Evolutionary conservation across 352 stramenopile genomes (phyloP), one percentile per base, ranked within the genome.

Genomic region (Stephanocyclus meneghinianus): DNA sequence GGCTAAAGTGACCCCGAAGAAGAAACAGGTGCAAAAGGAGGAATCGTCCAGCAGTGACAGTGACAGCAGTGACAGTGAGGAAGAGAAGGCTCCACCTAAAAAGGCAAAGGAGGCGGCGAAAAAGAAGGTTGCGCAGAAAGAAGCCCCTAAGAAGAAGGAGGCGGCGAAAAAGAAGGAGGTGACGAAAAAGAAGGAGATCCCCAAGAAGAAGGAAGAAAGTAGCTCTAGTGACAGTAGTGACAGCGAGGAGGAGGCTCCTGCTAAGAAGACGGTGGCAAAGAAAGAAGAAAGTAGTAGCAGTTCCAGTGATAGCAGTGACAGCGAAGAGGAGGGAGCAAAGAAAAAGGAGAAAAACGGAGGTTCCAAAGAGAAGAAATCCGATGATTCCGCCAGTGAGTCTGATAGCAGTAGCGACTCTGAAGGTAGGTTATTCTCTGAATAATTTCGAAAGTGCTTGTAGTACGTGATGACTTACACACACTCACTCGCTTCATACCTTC

Each of bases 181-280:
- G 10, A 16, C 74, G 18, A 64, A 64, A 3, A 79, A 79, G 56
- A 76, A 87, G 66, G 45, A 70, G 9, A 53, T n/a, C 16, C 21
- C 21, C 21, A 26, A 26, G 21, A 55, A 51, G 32, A 56, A 62
- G 48, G 61, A 71, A 18, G 65, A 82, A 64, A 71, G 74, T 6
- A 75, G 83, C 9, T 83, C 76, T 16, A 85, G 76, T 48, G 91
- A 95, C 59, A 79, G 78, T 35, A 89, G 92, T 65, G 91, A 95
- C 47, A 80, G 78, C 35, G 84, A 90, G 26, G 77, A 76, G 45
- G 87, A 92, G 73, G 81, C 86, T 11, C 71, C 81, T n/a, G 60
- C 30, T 50, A 74, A 74, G n/a, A 89, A 71, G 78, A 75, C 29
- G 56, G 65, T n/a, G 71, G 65, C 60, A 84, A 77, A 47, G 81